A percentile compares a stretch with the other conserved stretches of the same genome.
phyloP scores from a whole-genome alignment of 2,329 filamentous ascomycete genomes.

The Aspergillus ibericus region DNA sequence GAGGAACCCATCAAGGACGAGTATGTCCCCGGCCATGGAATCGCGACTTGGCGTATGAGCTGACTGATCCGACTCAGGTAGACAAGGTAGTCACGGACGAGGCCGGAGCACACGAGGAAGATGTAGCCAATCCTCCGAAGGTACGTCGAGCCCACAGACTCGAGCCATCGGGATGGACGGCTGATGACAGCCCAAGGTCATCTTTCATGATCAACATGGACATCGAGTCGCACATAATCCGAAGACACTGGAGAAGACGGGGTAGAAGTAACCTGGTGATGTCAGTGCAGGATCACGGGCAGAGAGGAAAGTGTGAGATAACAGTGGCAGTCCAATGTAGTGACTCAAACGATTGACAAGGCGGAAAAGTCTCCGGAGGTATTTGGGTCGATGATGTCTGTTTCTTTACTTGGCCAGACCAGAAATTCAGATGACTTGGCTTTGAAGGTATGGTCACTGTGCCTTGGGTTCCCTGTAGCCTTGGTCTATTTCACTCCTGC shows the following conservation, averaged over 20 bases:
- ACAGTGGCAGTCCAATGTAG: neutral
- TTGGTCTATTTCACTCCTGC: neutral
- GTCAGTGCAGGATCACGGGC: neutral
- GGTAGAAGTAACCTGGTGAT: neutral
- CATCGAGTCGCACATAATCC: conserved; percentile 29
- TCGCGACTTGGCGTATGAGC: neutral
- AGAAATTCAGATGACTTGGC: neutral
- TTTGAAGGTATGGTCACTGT: neutral
- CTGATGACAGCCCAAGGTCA: conserved; percentile 16
- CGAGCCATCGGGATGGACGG: neutral
- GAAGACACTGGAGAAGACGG: conserved; percentile 20
- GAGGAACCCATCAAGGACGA: conserved; percentile 25
- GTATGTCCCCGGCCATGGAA: conserved; percentile 10
- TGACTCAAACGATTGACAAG: neutral
- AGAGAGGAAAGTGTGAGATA: neutral
- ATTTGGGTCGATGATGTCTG: neutral
- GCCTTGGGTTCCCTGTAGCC: neutral
- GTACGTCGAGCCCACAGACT: conserved; percentile 12
- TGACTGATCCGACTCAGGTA: conserved; percentile 13
- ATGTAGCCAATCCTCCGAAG: conserved; percentile 27
- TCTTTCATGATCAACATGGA: conserved; percentile 30
- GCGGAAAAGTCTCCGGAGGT: neutral
- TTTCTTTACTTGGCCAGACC: neutral
- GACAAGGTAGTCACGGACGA: conserved; percentile 27
- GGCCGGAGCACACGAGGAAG: conserved; percentile 20